A percentile compares a stretch with the other conserved stretches of the same genome.
phyloP scores from a whole-genome alignment of 1,284 basidiomycete species.

The Uromyces viciae-fabae region DNA sequence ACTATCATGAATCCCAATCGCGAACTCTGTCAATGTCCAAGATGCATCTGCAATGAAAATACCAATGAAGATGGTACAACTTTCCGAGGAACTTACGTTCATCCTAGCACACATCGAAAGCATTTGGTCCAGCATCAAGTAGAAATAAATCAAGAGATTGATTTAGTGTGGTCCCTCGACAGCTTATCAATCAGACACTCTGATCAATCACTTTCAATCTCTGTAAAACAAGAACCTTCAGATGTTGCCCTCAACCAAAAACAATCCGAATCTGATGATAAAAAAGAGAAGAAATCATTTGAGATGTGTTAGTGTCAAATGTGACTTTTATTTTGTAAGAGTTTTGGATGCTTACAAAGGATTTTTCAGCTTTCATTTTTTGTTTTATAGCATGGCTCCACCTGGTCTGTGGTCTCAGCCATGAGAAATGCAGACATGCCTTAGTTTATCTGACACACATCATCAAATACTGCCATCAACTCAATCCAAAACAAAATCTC shows the following conservation, averaged over 20 bases:
- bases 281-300: neutral
- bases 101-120: slow-evolving; percentile 19
- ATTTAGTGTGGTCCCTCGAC: neutral
- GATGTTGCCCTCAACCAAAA: neutral
- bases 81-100: neutral
- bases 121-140: no score
- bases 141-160: neutral
- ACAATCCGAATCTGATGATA: no score
- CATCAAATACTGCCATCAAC: neutral
- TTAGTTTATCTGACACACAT: neutral
- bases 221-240: no score
- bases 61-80: slow-evolving; percentile 10
- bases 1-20: no score
- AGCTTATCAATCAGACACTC: no score
- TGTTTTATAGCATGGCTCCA: slow-evolving; percentile 22
- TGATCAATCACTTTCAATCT: no score
- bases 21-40: no score
- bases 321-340: neutral
- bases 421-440: neutral
- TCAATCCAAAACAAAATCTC: neutral
- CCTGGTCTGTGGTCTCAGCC: slow-evolving; percentile 14
- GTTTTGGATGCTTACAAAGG: neutral
- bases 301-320: neutral
- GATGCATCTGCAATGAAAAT: no score
- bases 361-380: neutral